Percentiles rank a stretch among this genome's conserved stretches.
Conservation (phyloP, 2,329 filamentous ascomycete genomes). For the Teratosphaeria pseudoeucalypti region DNA sequence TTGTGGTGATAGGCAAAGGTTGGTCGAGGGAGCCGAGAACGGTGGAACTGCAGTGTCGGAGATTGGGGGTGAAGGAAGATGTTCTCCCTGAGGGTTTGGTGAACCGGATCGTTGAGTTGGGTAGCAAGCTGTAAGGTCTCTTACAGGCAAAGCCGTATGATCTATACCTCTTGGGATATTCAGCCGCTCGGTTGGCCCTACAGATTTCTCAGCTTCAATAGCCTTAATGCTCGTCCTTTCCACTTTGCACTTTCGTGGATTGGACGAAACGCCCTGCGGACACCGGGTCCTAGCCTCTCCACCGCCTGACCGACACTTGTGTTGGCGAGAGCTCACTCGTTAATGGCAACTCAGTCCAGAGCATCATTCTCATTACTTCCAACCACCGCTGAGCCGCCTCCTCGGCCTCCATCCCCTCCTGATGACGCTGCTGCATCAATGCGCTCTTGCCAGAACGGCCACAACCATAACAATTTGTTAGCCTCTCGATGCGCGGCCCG, state of each 20-base stretch:
- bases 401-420: background rate
- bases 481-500: conserved; percentile 9
- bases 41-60: conserved; percentile 73
- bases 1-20: conserved; percentile 64
- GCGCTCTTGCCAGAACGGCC: background rate
- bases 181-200: too few relatives aligned
- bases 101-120: background rate
- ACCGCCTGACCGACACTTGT: background rate
- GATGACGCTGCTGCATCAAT: background rate
- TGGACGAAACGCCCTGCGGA: too few relatives aligned
- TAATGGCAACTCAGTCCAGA: background rate
- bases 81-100: conserved; percentile 15
- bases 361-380: background rate
- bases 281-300: background rate
- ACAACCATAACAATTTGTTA: too few relatives aligned
- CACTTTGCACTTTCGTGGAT: too few relatives aligned
- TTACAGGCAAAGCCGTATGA: too few relatives aligned
- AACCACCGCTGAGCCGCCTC: background rate
- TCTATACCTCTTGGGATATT: too few relatives aligned
- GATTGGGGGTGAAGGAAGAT: conserved; percentile 51
- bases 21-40: conserved; percentile 44
- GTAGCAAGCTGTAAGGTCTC: background rate
- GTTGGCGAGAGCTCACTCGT: too few relatives aligned
- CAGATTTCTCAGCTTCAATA: too few relatives aligned
- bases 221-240: too few relatives aligned